These are phyloP conservation scores for Gynochthodes officinalis DNA, from an alignment of 257 asterid genomes.

Conservation along the genomic window DNA sequence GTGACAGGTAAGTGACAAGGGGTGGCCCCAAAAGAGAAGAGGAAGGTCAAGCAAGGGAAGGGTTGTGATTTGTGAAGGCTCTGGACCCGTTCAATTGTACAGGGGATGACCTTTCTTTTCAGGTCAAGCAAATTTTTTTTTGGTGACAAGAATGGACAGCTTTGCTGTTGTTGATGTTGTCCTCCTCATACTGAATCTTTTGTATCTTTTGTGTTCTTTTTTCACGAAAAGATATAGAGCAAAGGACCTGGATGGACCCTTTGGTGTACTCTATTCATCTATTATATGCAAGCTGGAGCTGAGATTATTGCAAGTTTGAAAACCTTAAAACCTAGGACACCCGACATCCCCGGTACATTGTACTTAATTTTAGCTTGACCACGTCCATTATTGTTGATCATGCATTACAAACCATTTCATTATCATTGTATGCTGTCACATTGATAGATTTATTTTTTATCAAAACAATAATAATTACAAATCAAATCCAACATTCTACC, in stretches of 20 bases:
- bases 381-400: too few species aligned
- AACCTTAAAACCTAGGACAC: not conserved
- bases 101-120: not conserved
- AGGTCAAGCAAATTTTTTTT: not conserved
- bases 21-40: conserved; percentile 4
- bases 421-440: too few species aligned
- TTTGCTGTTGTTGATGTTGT: not conserved
- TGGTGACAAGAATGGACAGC: not conserved
- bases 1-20: not conserved
- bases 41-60: too few species aligned
- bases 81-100: not conserved
- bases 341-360: not conserved
- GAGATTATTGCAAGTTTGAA: not conserved
- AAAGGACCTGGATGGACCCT: not conserved
- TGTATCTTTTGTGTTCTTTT: not conserved
- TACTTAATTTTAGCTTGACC: too few species aligned
- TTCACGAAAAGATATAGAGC: not conserved
- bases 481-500: too few species aligned
- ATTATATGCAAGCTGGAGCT: not conserved
- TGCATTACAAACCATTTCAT: too few species aligned
- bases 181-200: not conserved
- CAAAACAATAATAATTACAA: too few species aligned
- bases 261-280: too few species aligned
- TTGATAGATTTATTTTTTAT: too few species aligned
- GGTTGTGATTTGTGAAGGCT: too few species aligned